Evolutionary conservation across 345 rosid genomes (phyloP).

Genomic region (Nasturtium officinale): DNA sequence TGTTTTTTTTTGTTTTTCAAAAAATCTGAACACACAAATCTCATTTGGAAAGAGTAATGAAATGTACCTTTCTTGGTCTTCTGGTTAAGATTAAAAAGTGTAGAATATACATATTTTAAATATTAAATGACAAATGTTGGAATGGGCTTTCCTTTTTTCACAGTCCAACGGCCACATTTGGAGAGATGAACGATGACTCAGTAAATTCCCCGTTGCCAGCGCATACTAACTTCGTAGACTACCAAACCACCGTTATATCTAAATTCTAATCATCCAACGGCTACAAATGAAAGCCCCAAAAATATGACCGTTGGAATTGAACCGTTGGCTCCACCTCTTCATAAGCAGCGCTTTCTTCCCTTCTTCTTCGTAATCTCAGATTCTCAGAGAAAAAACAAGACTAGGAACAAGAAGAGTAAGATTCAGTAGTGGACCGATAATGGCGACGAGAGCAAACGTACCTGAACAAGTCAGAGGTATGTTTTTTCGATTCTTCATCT

Average conservation of each 20-base stretch:
- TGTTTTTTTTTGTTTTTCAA: neutral
- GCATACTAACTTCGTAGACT: conserved; percentile 18
- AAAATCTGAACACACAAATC: neutral
- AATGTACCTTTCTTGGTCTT: conserved; percentile 1
- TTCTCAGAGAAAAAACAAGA: conserved; percentile 25
- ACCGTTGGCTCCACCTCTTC: conserved; percentile 41
- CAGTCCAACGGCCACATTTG: conserved; percentile 32
- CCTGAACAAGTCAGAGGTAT: conserved; percentile 43
- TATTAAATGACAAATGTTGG: neutral
- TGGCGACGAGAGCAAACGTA: conserved; percentile 44
- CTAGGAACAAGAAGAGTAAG: conserved; percentile 17
- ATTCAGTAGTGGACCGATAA: conserved; percentile 3
- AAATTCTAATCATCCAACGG: conserved; percentile 34
- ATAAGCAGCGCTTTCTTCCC: conserved; percentile 35
- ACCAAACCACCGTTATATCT: conserved; percentile 25
- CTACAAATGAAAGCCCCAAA: neutral
- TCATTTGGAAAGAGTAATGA: neutral
- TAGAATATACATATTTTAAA: neutral
- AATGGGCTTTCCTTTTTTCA: conserved; percentile 26
- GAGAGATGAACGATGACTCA: neutral
- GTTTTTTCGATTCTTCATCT: neutral
- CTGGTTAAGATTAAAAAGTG: conserved; percentile 9
- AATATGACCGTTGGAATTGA: conserved; percentile 46
- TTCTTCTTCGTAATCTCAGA: conserved; percentile 31
- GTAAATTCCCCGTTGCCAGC: conserved; percentile 27